Evolutionary conservation across 2,329 filamentous ascomycete species (phyloP).

Genomic region (Cylindrodendrum hubeiense): DNA sequence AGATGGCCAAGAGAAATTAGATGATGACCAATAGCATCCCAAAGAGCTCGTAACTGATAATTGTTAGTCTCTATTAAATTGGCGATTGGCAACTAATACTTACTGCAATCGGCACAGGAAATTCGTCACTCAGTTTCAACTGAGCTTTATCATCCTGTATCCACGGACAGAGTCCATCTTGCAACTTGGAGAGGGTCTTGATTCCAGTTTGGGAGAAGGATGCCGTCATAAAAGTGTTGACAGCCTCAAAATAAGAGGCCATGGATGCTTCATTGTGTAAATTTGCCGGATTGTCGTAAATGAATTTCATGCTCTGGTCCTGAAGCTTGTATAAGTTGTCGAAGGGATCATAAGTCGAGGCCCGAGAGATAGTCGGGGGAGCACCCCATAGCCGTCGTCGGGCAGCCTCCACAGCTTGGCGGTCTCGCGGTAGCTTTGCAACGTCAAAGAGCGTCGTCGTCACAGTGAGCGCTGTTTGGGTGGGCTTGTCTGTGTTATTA

Average conservation of each 20-base stretch:
- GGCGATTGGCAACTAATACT: conserved; percentile 40
- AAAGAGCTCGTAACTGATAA: conserved; percentile 60
- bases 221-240: conserved; percentile 64
- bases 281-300: conserved; percentile 63
- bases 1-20: conserved; percentile 52
- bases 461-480: conserved; percentile 49
- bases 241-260: conserved; percentile 63
- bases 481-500: conserved; percentile 21
- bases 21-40: conserved; percentile 61
- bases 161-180: conserved; percentile 73
- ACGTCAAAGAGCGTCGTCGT: conserved; percentile 58
- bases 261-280: conserved; percentile 54
- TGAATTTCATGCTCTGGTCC: conserved; percentile 62
- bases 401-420: conserved; percentile 73
- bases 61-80: conserved; percentile 41
- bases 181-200: conserved; percentile 69
- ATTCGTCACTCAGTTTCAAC: conserved; percentile 56
- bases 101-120: conserved; percentile 59
- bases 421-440: conserved; percentile 69
- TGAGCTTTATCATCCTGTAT: conserved; percentile 67
- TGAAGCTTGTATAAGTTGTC: conserved; percentile 74
- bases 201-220: conserved; percentile 64
- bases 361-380: conserved; percentile 42
- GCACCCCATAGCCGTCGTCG: conserved; percentile 73
- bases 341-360: conserved; percentile 72